Evolutionary conservation across 1,284 basidiomycete species (phyloP), one percentile per base, ranked within the genome.

Genomic region (Heimioporus punctisporus): DNA sequence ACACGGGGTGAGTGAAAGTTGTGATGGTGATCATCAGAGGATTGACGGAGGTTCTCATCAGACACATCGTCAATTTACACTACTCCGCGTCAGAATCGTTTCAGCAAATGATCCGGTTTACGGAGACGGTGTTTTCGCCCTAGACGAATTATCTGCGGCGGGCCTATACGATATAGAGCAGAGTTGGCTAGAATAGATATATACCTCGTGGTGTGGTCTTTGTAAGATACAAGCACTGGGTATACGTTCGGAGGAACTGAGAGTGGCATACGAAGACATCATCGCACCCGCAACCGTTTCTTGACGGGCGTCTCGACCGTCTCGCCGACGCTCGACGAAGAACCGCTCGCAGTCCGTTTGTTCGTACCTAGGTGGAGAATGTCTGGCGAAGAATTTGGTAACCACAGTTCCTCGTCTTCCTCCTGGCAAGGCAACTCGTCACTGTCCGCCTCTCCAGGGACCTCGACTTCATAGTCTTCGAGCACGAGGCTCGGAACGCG

Each of bases 271-370:
- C n/a, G n/a, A n/a, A n/a, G n/a, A n/a, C n/a, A n/a, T n/a, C n/a
- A n/a, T n/a, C n/a, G n/a, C n/a, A n/a, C n/a, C n/a, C 65, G 68
- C n/a, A 46, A 26, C 37, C 70, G 65, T 56, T 71, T 69, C 54
- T 54, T 69, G 51, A 59, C 58, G 8, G 69, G 67, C 2, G 59
- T 69, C 28, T 64, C 48, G 40, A 54, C 19, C 11, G 15, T 52
- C 31, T 63, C 60, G n/a, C 56, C 57, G 24, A 50, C 51, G 21
- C 63, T 60, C 4, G 68, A 71, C 2, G 69, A 68, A 34, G 68
- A 70, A 30, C 60, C 52, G 44, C 63, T 59, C 37, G 54, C 53
- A 10, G 49, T 31, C 21, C 70, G 69, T 30, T 64, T 69, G 49
- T 57, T 55, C 39, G 45, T 6, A 21, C 60, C 54, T n/a, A 68